Base-by-base conservation (phyloP, 2,329 filamentous ascomycete species). In the Fusarium brachygibbosum region DNA sequence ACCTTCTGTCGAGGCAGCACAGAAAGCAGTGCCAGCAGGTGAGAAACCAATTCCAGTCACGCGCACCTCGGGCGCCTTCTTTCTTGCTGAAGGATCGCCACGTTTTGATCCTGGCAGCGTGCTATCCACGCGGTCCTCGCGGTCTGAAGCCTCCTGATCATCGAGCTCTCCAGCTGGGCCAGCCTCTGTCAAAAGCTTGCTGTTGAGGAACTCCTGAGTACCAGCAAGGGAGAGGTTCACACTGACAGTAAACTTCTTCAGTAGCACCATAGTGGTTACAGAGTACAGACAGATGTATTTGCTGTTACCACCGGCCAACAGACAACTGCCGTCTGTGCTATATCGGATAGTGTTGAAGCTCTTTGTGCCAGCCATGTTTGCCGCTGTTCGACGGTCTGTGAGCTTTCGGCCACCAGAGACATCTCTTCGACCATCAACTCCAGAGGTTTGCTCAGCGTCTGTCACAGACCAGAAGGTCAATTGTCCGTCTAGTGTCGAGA, bases 221-320 rank as follows among this genome's bases (percentile, higher is more conserved):
- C 96, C 96, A 21, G 97, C 94, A 4, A 99, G 84, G 3, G 94
- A 97, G n/a, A 98, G 84, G 79, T 99, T 99, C 75, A 97, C 88
- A 73, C 93, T 97, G 75, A 98, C 94, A 3, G 95, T 98, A 77
- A 92, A 99, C 77, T 98, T 98, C 79, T 97, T 97, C 58, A 98
- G 84, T 13, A 99, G 83, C 1, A 96, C 93, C 78, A 96, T 94
- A 1, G 95, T 97, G 60, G 90, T 90, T 32, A 97, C 93, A n/a
- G 97, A 95, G 81, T 99, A 99, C 60, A 99, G 81, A 77, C 96
- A 98, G 53, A 99, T 98, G 79, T 97, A 98, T 82, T 99, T 99
- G 89, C 94, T 98, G 84, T 96, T 97, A 32, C 96, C 96, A 48
- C 89, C 94, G 1, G 95, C 96, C 40, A 99, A 84, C 13, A 99